Evolutionary conservation across 495 filamentous ascomycete genomes (phyloP).

Genomic region (Podospora pseudopauciseta): DNA sequence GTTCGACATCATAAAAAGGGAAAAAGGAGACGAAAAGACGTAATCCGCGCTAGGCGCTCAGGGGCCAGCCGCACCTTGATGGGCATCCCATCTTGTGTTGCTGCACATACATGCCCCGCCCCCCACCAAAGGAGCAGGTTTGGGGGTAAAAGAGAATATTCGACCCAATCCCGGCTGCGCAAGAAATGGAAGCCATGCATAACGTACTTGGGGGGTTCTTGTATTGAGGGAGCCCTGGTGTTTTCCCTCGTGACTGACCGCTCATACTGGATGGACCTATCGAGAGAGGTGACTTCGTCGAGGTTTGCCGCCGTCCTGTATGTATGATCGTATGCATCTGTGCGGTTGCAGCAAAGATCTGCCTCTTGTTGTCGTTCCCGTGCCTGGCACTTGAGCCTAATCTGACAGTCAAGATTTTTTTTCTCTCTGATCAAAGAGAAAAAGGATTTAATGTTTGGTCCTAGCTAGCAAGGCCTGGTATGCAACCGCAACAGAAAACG

Average conservation of each 20-base stretch:
- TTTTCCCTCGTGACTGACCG: neutral
- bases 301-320: neutral
- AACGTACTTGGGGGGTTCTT: neutral
- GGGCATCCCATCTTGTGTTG: neutral
- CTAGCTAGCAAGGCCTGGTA: neutral
- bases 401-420: neutral
- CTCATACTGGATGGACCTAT: neutral
- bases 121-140: neutral
- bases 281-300: neutral
- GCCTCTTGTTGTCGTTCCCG: neutral
- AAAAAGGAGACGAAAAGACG: neutral
- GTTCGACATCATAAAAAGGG: neutral
- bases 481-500: constrained; percentile 2
- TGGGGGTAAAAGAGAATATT: neutral
- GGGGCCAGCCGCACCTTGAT: constrained; percentile 4
- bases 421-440: neutral
- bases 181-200: neutral
- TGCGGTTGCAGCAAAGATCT: constrained; percentile 4
- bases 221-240: too few species aligned
- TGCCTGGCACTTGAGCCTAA: neutral
- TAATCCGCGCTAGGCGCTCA: constrained; percentile 2
- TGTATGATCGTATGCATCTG: neutral
- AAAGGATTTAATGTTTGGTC: neutral
- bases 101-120: neutral
- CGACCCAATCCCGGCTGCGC: neutral